These are phyloP conservation scores for Eremothecium sinecaudum DNA, from an alignment of 1,139 yeast species.

Conservation along the genomic window DNA sequence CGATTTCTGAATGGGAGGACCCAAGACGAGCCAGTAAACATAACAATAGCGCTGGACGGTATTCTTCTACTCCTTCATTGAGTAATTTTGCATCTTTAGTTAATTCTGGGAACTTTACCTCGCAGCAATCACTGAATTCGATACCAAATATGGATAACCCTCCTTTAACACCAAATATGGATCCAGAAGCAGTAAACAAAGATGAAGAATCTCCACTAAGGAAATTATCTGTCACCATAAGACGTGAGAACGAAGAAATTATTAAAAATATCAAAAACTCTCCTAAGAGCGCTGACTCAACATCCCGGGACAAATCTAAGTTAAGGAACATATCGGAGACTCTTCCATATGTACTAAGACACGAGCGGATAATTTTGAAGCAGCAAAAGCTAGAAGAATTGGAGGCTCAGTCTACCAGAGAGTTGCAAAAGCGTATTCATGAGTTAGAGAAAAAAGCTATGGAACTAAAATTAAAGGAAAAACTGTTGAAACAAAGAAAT, in stretches of 20 bases:
- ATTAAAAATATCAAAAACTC: conserved; percentile 46
- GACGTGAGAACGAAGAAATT: conserved; percentile 35
- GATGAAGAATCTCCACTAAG: conserved; percentile 30
- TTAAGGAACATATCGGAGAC: conserved; percentile 71
- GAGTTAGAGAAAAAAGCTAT: conserved; percentile 68
- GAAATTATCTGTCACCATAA: conserved; percentile 30
- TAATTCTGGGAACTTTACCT: conserved; percentile 29
- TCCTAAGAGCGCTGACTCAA: conserved; percentile 33
- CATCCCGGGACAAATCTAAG: conserved; percentile 52
- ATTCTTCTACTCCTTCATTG: conserved; percentile 30
- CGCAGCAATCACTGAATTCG: conserved; percentile 24
- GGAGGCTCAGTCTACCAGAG: conserved; percentile 69
- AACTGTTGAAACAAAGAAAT: conserved; percentile 33
- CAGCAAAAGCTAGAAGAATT: conserved; percentile 70
- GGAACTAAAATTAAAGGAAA: conserved; percentile 59
- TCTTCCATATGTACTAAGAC: conserved; percentile 69
- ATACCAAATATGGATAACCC: conserved; percentile 14
- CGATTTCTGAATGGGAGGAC: conserved; percentile 30
- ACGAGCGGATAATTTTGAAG: conserved; percentile 63
- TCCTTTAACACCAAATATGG: conserved; percentile 25
- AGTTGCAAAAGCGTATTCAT: conserved; percentile 63
- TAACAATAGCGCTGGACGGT: conserved; percentile 14
- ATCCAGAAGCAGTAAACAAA: conserved; percentile 4
- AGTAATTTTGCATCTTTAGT: conserved; percentile 31
- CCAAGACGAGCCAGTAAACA: conserved; percentile 4